Evolutionary conservation across 2,329 filamentous ascomycete genomes (phyloP), one percentile per base, ranked within the genome.

Genomic region (Daldinia sp.): DNA sequence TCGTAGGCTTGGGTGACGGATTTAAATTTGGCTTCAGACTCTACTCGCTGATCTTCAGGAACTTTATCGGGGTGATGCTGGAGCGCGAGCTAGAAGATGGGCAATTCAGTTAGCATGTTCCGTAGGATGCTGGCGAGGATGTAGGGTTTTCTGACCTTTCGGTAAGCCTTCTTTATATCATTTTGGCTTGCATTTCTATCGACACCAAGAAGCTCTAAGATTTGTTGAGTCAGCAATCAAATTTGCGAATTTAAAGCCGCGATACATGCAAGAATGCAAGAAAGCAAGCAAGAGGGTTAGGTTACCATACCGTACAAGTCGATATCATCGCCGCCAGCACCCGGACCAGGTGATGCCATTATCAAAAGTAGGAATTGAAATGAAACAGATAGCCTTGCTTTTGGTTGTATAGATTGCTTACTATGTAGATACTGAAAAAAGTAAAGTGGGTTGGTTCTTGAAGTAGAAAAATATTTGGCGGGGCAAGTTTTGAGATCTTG

Each of bases 21-120:
- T 83, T 99, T 99, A 89, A 99, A 99, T 78, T 91, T 94, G 78
- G 90, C 86, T 80, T 98, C 96, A 68, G 96, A 93, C 73, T 91
- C 92, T 78, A 90, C 90, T 74, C 95, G 91, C 78, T 94, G 90
- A 30, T 92, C 89, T 81, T 95, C 93, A 74, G 94, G 86, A 64
- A 97, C 96, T 84, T 99, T 99, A 83, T 99, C 96, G 53, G 96
- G 96, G 78, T 99, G 96, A 78, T 94, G 92, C 79, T 90, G 88
- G 60, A 98, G 87, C 12, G 95, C 94, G 72, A 93, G 91, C 93
- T 97, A 74, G 23, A 33, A 63, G 18, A 42, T n/a, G 50, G n/a
- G n/a, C 62, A 58, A 63, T 64, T 41, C 55, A 41, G 65, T 68
- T 46, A 58, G 41, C 39, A 48, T 42, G 18, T 44, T 33, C 37